Evolutionary conservation across 2,329 filamentous ascomycete species (phyloP).

Genomic region (Grosmannia clavigera): DNA sequence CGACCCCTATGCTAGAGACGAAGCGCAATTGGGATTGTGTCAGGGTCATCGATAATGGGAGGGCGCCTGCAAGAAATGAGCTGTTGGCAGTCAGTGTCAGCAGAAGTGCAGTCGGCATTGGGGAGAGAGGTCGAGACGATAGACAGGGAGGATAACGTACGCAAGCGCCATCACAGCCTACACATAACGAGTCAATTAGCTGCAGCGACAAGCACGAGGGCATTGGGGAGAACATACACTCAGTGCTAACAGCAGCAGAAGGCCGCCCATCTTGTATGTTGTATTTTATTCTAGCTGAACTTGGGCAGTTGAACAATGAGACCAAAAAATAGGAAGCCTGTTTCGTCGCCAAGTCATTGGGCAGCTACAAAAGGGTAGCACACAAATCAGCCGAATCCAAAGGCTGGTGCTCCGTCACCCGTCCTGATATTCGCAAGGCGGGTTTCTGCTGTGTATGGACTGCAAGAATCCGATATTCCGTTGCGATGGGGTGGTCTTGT

Average conservation of each 20-base stretch:
- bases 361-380: not conserved
- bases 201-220: not conserved
- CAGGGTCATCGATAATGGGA: conserved; percentile 80
- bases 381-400: not conserved
- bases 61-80: conserved; percentile 83
- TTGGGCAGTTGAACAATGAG: conserved; percentile 4
- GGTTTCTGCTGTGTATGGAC: not conserved
- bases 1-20: conserved; percentile 85
- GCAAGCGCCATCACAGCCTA: conserved; percentile 47
- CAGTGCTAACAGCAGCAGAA: conserved; percentile 22
- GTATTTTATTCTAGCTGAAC: too few species aligned
- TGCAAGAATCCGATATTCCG: not conserved
- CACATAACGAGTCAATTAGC: conserved; percentile 11
- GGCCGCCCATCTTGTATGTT: conserved; percentile 19
- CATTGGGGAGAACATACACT: conserved; percentile 15
- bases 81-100: conserved; percentile 30
- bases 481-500: not conserved
- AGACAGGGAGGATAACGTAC: conserved; percentile 26
- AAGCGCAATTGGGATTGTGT: conserved; percentile 78
- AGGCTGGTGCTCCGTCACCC: not conserved
- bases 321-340: not conserved
- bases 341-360: conserved; percentile 2
- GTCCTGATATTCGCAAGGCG: not conserved
- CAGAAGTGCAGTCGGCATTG: not conserved
- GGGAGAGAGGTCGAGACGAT: conserved; percentile 4